Base-by-base conservation (phyloP, 495 filamentous ascomycete genomes). In the Penicillium soppii region DNA sequence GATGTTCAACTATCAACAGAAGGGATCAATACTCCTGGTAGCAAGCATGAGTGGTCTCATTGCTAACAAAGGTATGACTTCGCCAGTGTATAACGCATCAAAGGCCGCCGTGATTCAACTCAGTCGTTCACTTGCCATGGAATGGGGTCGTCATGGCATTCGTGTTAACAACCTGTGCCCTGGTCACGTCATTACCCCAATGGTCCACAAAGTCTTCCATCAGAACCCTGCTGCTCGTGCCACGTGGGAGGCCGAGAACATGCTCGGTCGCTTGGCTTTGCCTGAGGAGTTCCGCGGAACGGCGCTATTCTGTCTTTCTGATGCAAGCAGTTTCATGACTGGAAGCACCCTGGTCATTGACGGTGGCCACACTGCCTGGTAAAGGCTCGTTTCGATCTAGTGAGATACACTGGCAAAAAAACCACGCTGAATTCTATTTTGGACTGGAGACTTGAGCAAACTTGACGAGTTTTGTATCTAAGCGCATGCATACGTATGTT, bases 11-110 rank as follows among this genome's bases (percentile, higher is more conserved):
- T 73, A 73, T 56, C 67, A 78, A 40, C 62, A 66, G 27, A 71
- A 68, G 57, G 89, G 88, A 5, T 88, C 84, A 37, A 81, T 94
- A 42, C 78, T 87, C 35, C 62, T 92, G 36, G 86, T 92, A 49
- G 90, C 84, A 7, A 85, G 80, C 52, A 92, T 92, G 90, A 88
- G 84, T 59, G 90, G 86, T 9, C 83, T 84, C 5, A 76, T 95
- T 48, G 90, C 90, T 13, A 95, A 92, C 62, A 82, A 85, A 65
- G 85, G 84, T 10, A 75, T 89, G 56, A 74, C 82, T 2, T 79
- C 76, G 4, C 79, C 84, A 0, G 83, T 87, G 0, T 89, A 89
- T 66, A 90, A 89, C 65, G 78, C 78, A 0, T 82, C 78, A 26
- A 89, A 89, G 56, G 86, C 86, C 0, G 85, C 85, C 0, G 82